These are phyloP conservation scores for Magnolia officinalis DNA, from an alignment of 164 flowering plant species.

Conservation along the genomic window DNA sequence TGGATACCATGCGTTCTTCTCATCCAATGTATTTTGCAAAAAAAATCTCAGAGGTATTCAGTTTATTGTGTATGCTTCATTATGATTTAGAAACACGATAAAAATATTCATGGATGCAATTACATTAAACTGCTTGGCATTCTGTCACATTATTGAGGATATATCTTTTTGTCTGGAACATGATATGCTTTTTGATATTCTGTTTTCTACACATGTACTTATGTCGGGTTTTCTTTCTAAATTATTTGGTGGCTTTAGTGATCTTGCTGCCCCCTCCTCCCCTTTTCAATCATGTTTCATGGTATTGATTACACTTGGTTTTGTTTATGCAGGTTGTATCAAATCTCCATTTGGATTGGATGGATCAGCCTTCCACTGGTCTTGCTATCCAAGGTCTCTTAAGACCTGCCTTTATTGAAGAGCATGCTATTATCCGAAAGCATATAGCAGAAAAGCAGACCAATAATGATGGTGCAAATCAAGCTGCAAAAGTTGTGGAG, in stretches of 20 bases:
- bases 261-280: not conserved
- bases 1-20: conserved; percentile 88
- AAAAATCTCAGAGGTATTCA: conserved; percentile 65
- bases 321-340: conserved; percentile 45
- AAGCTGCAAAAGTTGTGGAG: conserved; percentile 23
- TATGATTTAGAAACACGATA: not conserved
- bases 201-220: not conserved
- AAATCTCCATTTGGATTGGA: conserved; percentile 67
- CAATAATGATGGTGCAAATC: conserved; percentile 21
- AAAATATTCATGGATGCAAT: conserved; percentile 5
- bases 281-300: not conserved
- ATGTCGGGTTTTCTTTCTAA: not conserved
- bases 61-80: not conserved
- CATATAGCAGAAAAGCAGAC: conserved; percentile 33
- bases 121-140: not conserved
- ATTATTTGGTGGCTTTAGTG: not conserved
- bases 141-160: not conserved
- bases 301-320: not conserved
- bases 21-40: conserved; percentile 92
- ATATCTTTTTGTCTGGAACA: not conserved
- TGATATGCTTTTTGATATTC: not conserved
- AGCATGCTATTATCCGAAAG: conserved; percentile 51
- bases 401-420: conserved; percentile 72
- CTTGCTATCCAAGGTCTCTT: conserved; percentile 73
- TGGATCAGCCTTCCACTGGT: conserved; percentile 75